Percentiles rank a stretch among this genome's conserved stretches.
Evolutionary conservation across 805 yeast species (phyloP).

Genomic region (Yamadazyma phyllophila): DNA sequence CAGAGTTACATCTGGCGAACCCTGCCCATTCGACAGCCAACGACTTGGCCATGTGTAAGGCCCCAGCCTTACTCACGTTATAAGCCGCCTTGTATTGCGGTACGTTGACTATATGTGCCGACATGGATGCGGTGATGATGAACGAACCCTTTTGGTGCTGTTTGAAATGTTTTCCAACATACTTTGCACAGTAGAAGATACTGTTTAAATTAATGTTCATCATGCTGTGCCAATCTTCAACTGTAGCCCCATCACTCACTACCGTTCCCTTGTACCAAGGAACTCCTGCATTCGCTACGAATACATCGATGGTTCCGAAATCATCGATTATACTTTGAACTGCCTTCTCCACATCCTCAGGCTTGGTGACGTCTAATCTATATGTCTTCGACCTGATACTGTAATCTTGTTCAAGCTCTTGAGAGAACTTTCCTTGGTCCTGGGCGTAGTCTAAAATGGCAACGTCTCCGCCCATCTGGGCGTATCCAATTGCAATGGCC

Average conservation of each 20-base stretch:
- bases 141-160: conserved; percentile 29
- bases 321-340: conserved; percentile 20
- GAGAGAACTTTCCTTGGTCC: conserved; percentile 19
- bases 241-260: conserved; percentile 22
- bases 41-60: conserved; percentile 34
- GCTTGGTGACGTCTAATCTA: conserved; percentile 24
- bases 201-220: conserved; percentile 31
- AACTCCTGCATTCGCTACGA: conserved; percentile 33
- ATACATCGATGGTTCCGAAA: conserved; percentile 30
- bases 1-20: conserved; percentile 36
- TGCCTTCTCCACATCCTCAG: conserved; percentile 21
- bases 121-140: conserved; percentile 39
- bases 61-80: conserved; percentile 43
- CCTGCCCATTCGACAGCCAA: conserved; percentile 45
- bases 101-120: conserved; percentile 39
- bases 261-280: conserved; percentile 31
- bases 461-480: conserved; percentile 27
- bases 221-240: conserved; percentile 24
- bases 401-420: conserved; percentile 18
- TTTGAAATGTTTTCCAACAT: conserved; percentile 28
- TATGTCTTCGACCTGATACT: conserved; percentile 27
- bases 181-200: conserved; percentile 30
- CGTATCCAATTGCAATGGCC: conserved; percentile 26
- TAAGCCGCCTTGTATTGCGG: conserved; percentile 40
- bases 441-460: conserved; percentile 25